Percentiles rank a stretch among this genome's conserved stretches.
phyloP scores from a whole-genome alignment of 768 basidiomycete species.

The Cubamyces lactineus region DNA sequence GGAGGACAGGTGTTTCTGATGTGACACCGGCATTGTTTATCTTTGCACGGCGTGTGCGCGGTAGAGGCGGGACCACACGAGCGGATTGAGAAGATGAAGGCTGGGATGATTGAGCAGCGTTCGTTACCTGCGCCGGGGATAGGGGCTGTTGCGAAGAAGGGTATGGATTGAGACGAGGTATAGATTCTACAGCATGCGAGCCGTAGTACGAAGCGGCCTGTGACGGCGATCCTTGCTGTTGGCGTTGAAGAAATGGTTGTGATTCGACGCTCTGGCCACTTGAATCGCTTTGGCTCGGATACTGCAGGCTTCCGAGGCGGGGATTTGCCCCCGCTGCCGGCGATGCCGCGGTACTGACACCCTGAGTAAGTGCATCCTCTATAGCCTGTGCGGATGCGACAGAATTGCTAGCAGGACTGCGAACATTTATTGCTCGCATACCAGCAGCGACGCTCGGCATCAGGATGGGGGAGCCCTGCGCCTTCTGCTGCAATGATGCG shows the following conservation, averaged over 20 bases:
- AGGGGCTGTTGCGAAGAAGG: neutral
- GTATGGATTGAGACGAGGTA: neutral
- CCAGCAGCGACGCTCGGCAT: too few species aligned
- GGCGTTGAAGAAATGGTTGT: neutral
- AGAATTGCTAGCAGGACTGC: slow-evolving; percentile 5
- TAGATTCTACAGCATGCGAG: slow-evolving; percentile 7
- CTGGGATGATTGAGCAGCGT: too few species aligned
- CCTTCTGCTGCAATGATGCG: neutral
- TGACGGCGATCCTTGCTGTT: neutral
- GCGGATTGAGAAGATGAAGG: neutral
- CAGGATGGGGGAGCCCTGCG: neutral
- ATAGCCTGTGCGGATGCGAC: slow-evolving; percentile 21
- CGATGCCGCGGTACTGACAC: neutral
- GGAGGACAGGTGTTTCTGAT: neutral
- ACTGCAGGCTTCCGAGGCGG: neutral
- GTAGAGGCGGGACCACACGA: neutral
- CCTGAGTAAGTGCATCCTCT: slow-evolving; percentile 24
- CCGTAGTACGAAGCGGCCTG: slow-evolving; percentile 1
- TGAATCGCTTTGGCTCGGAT: neutral
- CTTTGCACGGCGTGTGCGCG: neutral
- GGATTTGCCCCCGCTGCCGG: too few species aligned
- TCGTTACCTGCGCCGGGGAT: neutral
- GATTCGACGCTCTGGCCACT: neutral
- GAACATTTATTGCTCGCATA: neutral
- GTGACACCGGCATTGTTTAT: neutral